Conservation (phyloP, 306 rosid species). For the Quercus bicolor region DNA sequence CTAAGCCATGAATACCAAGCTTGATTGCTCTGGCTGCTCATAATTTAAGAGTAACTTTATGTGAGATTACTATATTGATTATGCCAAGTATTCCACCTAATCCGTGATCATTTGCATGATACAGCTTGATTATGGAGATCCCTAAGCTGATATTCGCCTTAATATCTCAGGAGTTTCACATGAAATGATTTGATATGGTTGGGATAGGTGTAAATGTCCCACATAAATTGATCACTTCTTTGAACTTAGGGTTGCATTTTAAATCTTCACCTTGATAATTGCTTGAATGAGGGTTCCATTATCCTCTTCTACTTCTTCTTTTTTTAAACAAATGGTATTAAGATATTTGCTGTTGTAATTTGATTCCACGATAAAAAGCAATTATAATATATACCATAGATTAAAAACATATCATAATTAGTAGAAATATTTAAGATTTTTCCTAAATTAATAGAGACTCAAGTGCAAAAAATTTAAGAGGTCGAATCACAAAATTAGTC, state of each 20-base stretch:
- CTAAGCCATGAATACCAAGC: background rate
- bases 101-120: conserved; percentile 17
- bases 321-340: too few species aligned
- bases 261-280: background rate
- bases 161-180: conserved; percentile 27
- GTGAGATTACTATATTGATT: background rate
- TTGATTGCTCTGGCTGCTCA: background rate
- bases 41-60: conserved; percentile 5
- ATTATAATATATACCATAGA: too few species aligned
- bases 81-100: conserved; percentile 17
- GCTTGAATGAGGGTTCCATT: too few species aligned
- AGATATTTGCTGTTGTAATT: too few species aligned
- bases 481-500: background rate
- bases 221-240: too few species aligned
- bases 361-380: too few species aligned
- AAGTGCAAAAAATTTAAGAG: background rate
- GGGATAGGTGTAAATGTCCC: too few species aligned
- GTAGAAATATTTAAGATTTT: too few species aligned
- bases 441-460: background rate
- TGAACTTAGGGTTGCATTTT: background rate
- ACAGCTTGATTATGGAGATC: conserved; percentile 21
- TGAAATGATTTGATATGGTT: conserved; percentile 10
- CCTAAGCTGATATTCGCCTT: conserved; percentile 13
- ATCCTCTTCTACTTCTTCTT: too few species aligned
- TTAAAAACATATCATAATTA: too few species aligned